Conservation (phyloP, 2,329 filamentous ascomycete species). For the Botrytis fragariae region DNA sequence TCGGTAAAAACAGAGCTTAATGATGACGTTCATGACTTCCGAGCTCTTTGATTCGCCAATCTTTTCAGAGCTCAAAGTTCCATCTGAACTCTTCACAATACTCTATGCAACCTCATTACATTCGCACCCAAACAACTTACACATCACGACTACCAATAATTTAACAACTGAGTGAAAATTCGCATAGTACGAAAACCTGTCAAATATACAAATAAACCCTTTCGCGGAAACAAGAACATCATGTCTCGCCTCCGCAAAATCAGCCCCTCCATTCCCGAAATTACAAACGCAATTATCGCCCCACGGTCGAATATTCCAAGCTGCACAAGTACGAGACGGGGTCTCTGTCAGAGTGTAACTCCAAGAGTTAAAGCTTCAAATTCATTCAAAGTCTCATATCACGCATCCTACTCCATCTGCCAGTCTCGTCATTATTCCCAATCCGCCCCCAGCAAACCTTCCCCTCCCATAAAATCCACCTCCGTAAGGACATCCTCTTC, state of each 20-base stretch:
- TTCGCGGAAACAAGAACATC: neutral
- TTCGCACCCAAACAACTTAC: neutral
- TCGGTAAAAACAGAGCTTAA: neutral
- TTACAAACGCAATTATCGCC: constrained; percentile 30
- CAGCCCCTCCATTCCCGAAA: constrained; percentile 34
- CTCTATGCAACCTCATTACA: neutral
- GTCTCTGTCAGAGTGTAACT: neutral
- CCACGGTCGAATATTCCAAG: constrained; percentile 12
- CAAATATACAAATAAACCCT: neutral
- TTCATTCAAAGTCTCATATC: neutral
- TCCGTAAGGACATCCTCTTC: neutral
- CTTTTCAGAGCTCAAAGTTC: constrained; percentile 1
- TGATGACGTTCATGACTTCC: constrained; percentile 3
- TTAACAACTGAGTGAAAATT: neutral
- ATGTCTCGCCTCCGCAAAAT: constrained; percentile 18
- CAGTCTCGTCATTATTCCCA: neutral
- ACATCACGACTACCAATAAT: neutral
- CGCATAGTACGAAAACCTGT: no score
- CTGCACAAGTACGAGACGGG: neutral
- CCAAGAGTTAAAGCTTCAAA: no score
- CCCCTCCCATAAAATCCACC: neutral
- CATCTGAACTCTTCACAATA: neutral
- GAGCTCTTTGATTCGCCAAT: constrained; percentile 10
- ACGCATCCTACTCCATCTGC: no score
- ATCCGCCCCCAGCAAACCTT: neutral